Conservation (phyloP, 2,329 filamentous ascomycete genomes). For the Microdochium nivale region DNA sequence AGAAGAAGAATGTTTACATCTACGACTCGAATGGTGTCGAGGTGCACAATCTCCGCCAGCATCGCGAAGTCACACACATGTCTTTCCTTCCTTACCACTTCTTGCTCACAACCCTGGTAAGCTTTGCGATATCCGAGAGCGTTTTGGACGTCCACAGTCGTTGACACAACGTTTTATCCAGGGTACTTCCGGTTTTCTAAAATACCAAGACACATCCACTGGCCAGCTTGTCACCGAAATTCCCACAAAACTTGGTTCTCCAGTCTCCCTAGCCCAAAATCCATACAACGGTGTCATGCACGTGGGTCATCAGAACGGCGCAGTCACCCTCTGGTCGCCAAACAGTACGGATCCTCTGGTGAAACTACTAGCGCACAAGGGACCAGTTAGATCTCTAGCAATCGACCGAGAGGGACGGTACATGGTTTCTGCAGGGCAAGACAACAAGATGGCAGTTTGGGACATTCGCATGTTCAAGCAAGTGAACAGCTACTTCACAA, state of each 20-base stretch:
- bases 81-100: constrained; percentile 97
- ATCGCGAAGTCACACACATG: constrained; percentile 85
- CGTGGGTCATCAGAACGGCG: constrained; percentile 89
- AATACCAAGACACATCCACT: constrained; percentile 93
- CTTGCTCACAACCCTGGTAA: constrained; percentile 74
- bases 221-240: constrained; percentile 82
- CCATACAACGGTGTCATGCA: constrained; percentile 88
- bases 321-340: constrained; percentile 91
- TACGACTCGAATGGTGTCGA: constrained; percentile 90
- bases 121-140: constrained; percentile 19
- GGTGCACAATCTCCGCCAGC: constrained; percentile 82
- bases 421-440: constrained; percentile 90
- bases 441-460: constrained; percentile 89
- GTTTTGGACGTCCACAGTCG: background rate
- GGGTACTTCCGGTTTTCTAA: constrained; percentile 75
- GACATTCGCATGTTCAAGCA: constrained; percentile 92
- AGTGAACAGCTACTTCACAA: constrained; percentile 80
- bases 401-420: constrained; percentile 87
- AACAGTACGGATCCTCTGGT: constrained; percentile 81
- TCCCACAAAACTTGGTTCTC: constrained; percentile 74
- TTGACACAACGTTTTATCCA: constrained; percentile 18
- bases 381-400: constrained; percentile 77
- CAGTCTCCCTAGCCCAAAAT: constrained; percentile 80
- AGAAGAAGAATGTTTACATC: constrained; percentile 95
- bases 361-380: constrained; percentile 82